These are phyloP conservation scores for Aspergillus cavernicola DNA, from an alignment of 495 filamentous ascomycete genomes.

Conservation along the genomic window DNA sequence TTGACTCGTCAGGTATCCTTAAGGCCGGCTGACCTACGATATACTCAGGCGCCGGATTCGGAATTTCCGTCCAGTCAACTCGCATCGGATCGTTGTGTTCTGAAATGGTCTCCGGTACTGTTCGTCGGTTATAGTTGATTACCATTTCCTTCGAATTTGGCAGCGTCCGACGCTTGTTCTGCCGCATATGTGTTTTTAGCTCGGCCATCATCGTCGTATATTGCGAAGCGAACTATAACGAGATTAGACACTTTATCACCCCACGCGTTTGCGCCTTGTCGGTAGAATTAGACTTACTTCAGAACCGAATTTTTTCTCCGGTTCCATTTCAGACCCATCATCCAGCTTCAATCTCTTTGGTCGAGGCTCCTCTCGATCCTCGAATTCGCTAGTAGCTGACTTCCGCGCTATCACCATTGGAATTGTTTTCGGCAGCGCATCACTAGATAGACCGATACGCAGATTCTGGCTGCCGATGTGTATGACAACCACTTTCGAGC, in stretches of 20 bases:
- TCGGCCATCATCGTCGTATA: conserved; percentile 80
- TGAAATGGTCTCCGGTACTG: conserved; percentile 75
- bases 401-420: conserved; percentile 89
- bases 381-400: conserved; percentile 70
- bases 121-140: conserved; percentile 83
- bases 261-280: neutral
- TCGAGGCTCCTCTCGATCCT: conserved; percentile 76
- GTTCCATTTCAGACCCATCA: conserved; percentile 52
- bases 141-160: conserved; percentile 95
- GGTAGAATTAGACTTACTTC: conserved; percentile 54
- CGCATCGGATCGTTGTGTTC: conserved; percentile 92
- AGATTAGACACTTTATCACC: conserved; percentile 22
- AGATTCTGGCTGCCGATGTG: conserved; percentile 98
- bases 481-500: conserved; percentile 91
- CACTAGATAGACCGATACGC: conserved; percentile 86
- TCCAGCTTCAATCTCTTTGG: conserved; percentile 83
- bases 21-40: conserved; percentile 79
- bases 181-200: conserved; percentile 82
- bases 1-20: conserved; percentile 84
- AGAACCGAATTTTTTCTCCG: conserved; percentile 79
- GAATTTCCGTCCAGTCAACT: conserved; percentile 94
- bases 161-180: conserved; percentile 85
- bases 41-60: conserved; percentile 60
- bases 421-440: conserved; percentile 88
- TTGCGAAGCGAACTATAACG: conserved; percentile 61